Evolutionary conservation across 192 early-diverging fungal genomes (phyloP).

Genomic region (Chytriomyces confervae): DNA sequence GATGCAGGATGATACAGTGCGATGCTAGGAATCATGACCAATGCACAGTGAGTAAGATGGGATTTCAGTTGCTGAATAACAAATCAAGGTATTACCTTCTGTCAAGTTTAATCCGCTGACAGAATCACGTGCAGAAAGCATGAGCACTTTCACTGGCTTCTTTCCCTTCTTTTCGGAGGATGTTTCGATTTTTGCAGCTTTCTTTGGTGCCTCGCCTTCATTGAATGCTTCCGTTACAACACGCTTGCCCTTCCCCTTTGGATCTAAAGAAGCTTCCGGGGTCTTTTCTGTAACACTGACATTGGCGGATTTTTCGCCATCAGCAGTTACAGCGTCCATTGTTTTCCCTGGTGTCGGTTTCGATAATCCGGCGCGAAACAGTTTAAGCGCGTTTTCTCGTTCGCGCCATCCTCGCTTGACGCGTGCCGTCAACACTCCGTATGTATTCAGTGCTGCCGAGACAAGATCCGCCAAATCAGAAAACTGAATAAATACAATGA

Average conservation of each 20-base stretch:
- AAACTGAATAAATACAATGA: slow-evolving; percentile 27
- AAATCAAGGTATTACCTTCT: slow-evolving; percentile 32
- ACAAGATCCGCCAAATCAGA: slow-evolving; percentile 21
- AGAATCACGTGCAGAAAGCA: slow-evolving; percentile 35
- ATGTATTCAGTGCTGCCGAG: slow-evolving; percentile 13
- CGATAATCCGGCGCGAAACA: slow-evolving; percentile 3
- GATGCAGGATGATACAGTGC: slow-evolving; percentile 16
- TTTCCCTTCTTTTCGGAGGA: background rate
- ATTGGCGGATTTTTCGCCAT: background rate
- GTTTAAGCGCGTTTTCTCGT: slow-evolving; percentile 12
- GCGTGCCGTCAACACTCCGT: slow-evolving; percentile 10
- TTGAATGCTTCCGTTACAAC: background rate
- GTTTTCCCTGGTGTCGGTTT: too few species aligned
- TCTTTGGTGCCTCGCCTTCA: background rate
- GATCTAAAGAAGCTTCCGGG: background rate
- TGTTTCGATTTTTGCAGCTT: background rate
- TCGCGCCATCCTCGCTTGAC: slow-evolving; percentile 1
- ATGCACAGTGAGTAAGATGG: background rate
- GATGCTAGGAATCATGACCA: background rate
- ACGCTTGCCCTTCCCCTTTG: slow-evolving; percentile 7
- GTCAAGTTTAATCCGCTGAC: slow-evolving; percentile 39
- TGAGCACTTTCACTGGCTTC: slow-evolving; percentile 30
- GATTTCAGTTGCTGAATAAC: too few species aligned
- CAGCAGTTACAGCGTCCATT: too few species aligned
- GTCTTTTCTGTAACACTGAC: background rate